Evolutionary conservation across 2,329 filamentous ascomycete genomes (phyloP), one percentile per base, ranked within the genome.

Genomic region (Colletotrichum sp.): DNA sequence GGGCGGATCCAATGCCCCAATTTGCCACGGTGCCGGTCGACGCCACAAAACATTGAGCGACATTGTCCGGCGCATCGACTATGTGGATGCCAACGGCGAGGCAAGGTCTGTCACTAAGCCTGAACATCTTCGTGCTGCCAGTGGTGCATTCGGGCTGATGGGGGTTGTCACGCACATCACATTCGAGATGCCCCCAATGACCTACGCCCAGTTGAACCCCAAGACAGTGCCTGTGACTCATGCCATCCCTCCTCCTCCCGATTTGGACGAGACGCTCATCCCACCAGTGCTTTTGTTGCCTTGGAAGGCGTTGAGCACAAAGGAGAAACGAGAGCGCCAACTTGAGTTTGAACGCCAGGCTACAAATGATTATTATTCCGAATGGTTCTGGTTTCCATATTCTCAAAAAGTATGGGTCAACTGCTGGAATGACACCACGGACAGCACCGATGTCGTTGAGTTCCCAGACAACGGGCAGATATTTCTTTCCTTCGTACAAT

Each of bases 301-400:
- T 8, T 80, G 83, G 15, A 80, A 81, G 24, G 78, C 80, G 3
- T 81, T 83, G 71, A 84, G 82, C 3, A 78, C 80, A 6, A 80
- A 81, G 24, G 79, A 85, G 68, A 81, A 85, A n/a, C 80, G 80
- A 12, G 76, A 77, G 2, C 85, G 87, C 3, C 81, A 84, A 6
- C 76, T 57, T 7, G 80, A 83, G 0, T 89, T 89, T 73, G 82
- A 87, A 73, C 76, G 80, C 3, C 80, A 83, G 4, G 86, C 86
- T 16, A 79, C 79, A 1, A 83, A 86, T 34, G 82, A 85, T 65
- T 89, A 87, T 76, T 89, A 89, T 71, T 80, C 82, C 26, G 87
- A 89, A 77, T 89, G 86, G 86, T 89, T 89, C 78, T 89, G 87
- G 88, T 89, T 89, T 75, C 84, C 88, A 0, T 88, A 87, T 71